A percentile compares a stretch with the other conserved stretches of the same genome.
phyloP scores from a whole-genome alignment of 2,329 filamentous ascomycete genomes.

The Epichloe typhina region DNA sequence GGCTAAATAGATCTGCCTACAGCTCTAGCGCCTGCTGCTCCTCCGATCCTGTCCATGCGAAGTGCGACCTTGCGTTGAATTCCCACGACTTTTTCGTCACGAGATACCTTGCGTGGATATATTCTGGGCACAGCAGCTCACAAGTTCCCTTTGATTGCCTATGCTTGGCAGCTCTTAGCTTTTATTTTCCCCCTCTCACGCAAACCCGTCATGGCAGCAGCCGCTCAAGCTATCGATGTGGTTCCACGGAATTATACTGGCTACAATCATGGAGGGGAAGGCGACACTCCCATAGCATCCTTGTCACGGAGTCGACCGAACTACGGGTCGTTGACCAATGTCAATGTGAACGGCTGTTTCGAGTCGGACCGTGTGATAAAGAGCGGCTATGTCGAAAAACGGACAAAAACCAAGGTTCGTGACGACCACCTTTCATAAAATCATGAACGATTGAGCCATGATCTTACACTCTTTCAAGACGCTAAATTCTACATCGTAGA shows the following conservation, averaged over 20 bases:
- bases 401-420: slow-evolving; percentile 81
- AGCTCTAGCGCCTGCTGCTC: background rate
- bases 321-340: slow-evolving; percentile 62
- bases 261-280: slow-evolving; percentile 3
- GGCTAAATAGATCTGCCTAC: background rate
- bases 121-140: background rate
- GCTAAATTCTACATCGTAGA: slow-evolving; percentile 31
- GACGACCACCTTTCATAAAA: background rate
- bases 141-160: background rate
- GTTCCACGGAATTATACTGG: background rate
- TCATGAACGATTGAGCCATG: background rate
- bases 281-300: slow-evolving; percentile 9
- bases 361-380: slow-evolving; percentile 92
- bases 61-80: background rate
- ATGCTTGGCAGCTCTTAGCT: background rate
- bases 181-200: background rate
- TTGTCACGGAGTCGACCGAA: slow-evolving; percentile 17
- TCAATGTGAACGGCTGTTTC: slow-evolving; percentile 91
- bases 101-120: background rate
- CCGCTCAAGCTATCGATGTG: slow-evolving; percentile 11
- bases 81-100: background rate
- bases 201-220: slow-evolving; percentile 7
- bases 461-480: slow-evolving; percentile 4
- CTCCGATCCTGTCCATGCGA: no score
- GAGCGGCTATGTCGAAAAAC: slow-evolving; percentile 71